Conservation (phyloP, 1,284 basidiomycete genomes). For the Tilletia caries region DNA sequence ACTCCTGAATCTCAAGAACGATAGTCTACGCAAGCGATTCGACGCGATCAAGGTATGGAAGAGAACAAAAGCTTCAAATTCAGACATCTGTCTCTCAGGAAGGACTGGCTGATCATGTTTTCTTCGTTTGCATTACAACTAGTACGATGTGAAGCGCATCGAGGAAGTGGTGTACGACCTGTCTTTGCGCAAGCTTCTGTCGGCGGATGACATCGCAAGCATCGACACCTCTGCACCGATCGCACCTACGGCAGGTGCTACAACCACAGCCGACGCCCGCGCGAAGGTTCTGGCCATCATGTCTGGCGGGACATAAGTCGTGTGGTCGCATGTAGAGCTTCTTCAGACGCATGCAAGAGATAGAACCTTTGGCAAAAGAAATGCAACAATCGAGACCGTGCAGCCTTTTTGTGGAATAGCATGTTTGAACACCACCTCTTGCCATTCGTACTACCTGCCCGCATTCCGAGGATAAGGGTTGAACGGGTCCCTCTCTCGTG, state of each 20-base stretch:
- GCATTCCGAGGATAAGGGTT: too few species aligned
- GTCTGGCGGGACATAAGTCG: not conserved
- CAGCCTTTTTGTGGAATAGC: too few species aligned
- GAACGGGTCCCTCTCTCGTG: too few species aligned
- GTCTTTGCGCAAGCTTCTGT: constrained; percentile 25
- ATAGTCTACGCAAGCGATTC: constrained; percentile 45
- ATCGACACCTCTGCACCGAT: constrained; percentile 8
- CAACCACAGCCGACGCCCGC: not conserved
- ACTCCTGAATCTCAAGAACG: constrained; percentile 52
- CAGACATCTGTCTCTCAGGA: too few species aligned
- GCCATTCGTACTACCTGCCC: too few species aligned
- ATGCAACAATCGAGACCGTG: too few species aligned
- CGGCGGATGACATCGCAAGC: constrained; percentile 10
- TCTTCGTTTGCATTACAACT: constrained; percentile 34
- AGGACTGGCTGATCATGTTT: not conserved
- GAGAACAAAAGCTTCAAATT: too few species aligned
- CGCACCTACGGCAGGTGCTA: not conserved
- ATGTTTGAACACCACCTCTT: too few species aligned
- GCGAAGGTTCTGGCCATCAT: not conserved
- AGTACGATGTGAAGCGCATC: constrained; percentile 52
- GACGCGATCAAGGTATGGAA: constrained; percentile 45
- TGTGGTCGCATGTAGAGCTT: too few species aligned
- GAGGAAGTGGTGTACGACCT: constrained; percentile 53
- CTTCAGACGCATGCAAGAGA: too few species aligned
- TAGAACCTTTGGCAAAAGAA: too few species aligned